Evolutionary conservation across 441 rosid genomes (phyloP).

Genomic region (Omphalea diandra): DNA sequence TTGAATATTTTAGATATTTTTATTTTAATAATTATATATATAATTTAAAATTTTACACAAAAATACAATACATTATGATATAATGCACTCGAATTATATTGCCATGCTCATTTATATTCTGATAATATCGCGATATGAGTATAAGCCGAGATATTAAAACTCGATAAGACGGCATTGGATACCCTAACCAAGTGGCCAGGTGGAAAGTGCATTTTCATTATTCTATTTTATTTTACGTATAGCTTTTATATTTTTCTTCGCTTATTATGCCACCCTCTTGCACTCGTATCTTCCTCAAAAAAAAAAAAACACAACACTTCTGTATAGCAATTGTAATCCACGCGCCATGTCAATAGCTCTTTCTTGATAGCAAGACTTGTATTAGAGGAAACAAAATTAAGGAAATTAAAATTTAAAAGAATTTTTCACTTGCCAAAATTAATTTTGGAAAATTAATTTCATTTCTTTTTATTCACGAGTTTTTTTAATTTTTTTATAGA

Average conservation of each 20-base stretch:
- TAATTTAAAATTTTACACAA: too few species aligned
- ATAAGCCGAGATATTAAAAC: too few species aligned
- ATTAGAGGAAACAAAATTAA: too few species aligned
- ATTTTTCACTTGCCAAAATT: too few species aligned
- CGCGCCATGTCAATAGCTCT: conserved; percentile 2
- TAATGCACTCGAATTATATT: too few species aligned
- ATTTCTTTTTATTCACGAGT: not conserved
- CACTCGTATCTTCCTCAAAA: too few species aligned
- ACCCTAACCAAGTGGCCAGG: conserved; percentile 39
- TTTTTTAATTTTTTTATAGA: too few species aligned
- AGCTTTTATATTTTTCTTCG: not conserved
- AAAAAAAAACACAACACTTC: too few species aligned
- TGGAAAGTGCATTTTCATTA: conserved; percentile 30
- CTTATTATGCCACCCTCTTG: not conserved
- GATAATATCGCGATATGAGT: conserved; percentile 20
- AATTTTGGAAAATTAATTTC: not conserved
- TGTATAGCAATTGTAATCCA: not conserved
- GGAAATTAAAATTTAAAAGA: too few species aligned
- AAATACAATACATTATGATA: too few species aligned
- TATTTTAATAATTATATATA: too few species aligned
- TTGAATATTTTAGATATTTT: too few species aligned
- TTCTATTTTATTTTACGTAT: conserved; percentile 9
- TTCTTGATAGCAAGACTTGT: not conserved
- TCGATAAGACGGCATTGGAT: conserved; percentile 30
- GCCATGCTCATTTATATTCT: not conserved